Evolutionary conservation across 768 basidiomycete species (phyloP), one percentile per base, ranked within the genome.

Genomic region (Gloeopeniophorella convolvens): DNA sequence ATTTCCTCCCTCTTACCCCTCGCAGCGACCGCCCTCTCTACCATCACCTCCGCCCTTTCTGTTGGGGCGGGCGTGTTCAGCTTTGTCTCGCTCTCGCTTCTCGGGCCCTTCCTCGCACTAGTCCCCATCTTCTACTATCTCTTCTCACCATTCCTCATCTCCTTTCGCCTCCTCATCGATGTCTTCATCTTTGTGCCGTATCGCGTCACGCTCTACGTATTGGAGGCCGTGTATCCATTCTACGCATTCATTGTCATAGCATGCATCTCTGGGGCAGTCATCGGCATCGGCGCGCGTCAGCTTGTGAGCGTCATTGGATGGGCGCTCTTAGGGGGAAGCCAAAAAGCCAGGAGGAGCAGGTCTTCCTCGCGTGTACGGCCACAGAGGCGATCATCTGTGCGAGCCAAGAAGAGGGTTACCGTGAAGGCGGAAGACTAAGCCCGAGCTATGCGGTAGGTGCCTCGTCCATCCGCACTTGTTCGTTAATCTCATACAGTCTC

Each of bases 181-280:
- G 21, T 21, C 10, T 57, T 31, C 34, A 4, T 48, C 37, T 28
- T 36, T 45, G n/a, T 49, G 20, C 57, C 57, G 5, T 56, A 46
- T 45, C 55, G 23, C 15, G 18, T 23, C 7, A 21, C 36, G 6
- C 7, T 35, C 15, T 56, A 52, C 18, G 3, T 46, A 9, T 13
- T 45, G 7, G 46, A 58, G 20, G 50, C 50, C 11, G 4, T 58
- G 16, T 52, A 58, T 43, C 57, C 57, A 10, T n/a, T 58, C 36
- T 58, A 58, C 30, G 47, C 43, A 5, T 56, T 58, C 47, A 9
- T 58, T 5, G 57, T 50, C 20, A 44, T 50, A 6, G 57, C 57
- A 8, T 51, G 45, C 28, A 40, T 58, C 34, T 42, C 28, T 13
- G 57, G 57, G 3, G 35, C 34, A 2, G 24, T 58, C 4, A 6